Conservation (phyloP, 129 eudicot species). For the Solidago caesia region DNA sequence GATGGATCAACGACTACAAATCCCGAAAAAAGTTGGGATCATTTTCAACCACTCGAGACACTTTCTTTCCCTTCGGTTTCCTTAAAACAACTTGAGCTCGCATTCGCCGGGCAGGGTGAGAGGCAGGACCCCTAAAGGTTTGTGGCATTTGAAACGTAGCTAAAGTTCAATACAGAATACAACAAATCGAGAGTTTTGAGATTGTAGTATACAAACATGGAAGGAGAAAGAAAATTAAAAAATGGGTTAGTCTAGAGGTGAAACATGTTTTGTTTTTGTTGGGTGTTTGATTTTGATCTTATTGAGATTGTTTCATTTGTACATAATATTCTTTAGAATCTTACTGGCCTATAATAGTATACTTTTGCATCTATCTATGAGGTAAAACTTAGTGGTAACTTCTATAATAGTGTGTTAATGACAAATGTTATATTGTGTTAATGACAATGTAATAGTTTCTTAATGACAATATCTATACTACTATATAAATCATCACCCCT, state of each 20-base stretch:
- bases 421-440: too few species aligned
- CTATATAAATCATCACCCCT: too few species aligned
- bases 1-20: constrained; percentile 63
- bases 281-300: constrained; percentile 5
- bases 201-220: constrained; percentile 7
- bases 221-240: constrained; percentile 3
- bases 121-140: constrained; percentile 2
- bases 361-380: neutral
- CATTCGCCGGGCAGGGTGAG: constrained; percentile 45
- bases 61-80: constrained; percentile 56
- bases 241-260: neutral
- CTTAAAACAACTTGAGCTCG: constrained; percentile 57
- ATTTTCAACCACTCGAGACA: constrained; percentile 36
- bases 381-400: too few species aligned
- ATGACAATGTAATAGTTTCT: too few species aligned
- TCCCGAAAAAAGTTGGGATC: constrained; percentile 44
- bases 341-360: neutral
- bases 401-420: too few species aligned
- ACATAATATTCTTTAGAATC: constrained; percentile 9
- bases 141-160: constrained; percentile 6
- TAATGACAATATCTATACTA: too few species aligned
- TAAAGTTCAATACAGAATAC: constrained; percentile 6
- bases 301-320: constrained; percentile 16
- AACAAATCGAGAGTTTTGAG: constrained; percentile 22
- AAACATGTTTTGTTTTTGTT: constrained; percentile 14